Evolutionary conservation across 257 asterid species (phyloP).

Genomic region (Solanum pinnatisectum): DNA sequence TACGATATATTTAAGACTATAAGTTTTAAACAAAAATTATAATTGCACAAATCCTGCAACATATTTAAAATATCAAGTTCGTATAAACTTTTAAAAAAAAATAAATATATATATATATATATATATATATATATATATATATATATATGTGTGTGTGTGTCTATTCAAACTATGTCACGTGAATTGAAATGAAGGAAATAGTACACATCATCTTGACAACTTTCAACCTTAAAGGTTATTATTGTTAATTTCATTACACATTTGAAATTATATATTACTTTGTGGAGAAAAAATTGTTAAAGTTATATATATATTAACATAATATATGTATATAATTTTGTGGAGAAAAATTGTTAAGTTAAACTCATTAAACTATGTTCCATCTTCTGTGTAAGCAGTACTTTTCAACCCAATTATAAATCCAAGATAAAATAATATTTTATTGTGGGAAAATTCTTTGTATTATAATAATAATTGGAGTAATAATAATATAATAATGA

Average conservation of each 20-base stretch:
- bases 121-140: too few species aligned
- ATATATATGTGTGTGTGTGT: too few species aligned
- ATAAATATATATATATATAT: too few species aligned
- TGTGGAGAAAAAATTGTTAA: too few species aligned
- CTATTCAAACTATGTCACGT: neutral
- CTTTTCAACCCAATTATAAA: neutral
- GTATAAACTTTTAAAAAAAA: too few species aligned
- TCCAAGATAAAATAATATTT: neutral
- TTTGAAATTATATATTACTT: neutral
- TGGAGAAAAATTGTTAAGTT: neutral
- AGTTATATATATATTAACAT: too few species aligned
- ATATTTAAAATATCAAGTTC: neutral
- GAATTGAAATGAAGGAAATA: neutral
- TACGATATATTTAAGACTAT: neutral
- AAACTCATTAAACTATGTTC: neutral
- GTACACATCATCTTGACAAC: neutral
- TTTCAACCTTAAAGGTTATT: neutral
- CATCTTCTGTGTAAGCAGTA: neutral
- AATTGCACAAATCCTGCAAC: neutral
- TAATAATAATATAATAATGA: neutral
- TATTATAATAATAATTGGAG: neutral
- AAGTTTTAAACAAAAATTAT: too few species aligned
- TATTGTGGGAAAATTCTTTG: neutral
- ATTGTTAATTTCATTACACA: neutral
- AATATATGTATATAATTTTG: too few species aligned